These are phyloP conservation scores for Albatrellus ellisii DNA, from an alignment of 768 basidiomycete genomes.

Conservation along the genomic window DNA sequence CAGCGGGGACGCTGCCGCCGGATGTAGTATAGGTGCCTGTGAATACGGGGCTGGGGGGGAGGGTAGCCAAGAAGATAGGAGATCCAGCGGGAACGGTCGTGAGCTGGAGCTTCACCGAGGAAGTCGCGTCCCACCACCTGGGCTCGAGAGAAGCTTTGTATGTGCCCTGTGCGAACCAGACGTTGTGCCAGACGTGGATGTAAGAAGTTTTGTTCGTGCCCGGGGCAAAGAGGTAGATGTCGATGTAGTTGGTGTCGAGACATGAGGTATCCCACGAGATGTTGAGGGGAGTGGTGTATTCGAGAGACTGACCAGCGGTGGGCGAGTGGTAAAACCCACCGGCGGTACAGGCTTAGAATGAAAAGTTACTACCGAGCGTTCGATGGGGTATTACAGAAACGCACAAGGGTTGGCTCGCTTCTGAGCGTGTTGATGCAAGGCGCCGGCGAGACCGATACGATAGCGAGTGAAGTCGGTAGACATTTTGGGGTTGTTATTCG, in stretches of 20 bases:
- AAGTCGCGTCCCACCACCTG: conserved; percentile 58
- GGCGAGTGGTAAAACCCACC: conserved; percentile 56
- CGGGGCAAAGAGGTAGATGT: conserved; percentile 59
- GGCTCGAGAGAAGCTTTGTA: conserved; percentile 41
- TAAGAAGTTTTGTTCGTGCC: conserved; percentile 23
- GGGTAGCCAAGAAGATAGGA: conserved; percentile 35
- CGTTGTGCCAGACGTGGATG: conserved; percentile 44
- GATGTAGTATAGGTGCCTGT: conserved; percentile 43
- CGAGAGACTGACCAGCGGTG: conserved; percentile 29
- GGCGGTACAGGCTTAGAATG: conserved; percentile 30
- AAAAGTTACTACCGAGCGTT: background rate
- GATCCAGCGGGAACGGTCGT: conserved; percentile 38
- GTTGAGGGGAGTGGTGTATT: conserved; percentile 34
- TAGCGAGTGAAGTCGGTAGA: background rate
- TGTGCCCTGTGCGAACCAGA: conserved; percentile 34
- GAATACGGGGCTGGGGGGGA: conserved; percentile 60
- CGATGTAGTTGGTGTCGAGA: conserved; percentile 33
- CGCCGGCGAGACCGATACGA: conserved; percentile 1
- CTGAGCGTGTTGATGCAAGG: background rate
- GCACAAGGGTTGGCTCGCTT: background rate
- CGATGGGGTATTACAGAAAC: background rate
- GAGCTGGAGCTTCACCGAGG: conserved; percentile 38
- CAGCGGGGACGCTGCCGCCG: conserved; percentile 25
- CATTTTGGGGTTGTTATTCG: background rate
- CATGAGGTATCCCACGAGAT: conserved; percentile 59